Conservation (phyloP, 1,284 basidiomycete species). For the Macrocybe sp. region DNA sequence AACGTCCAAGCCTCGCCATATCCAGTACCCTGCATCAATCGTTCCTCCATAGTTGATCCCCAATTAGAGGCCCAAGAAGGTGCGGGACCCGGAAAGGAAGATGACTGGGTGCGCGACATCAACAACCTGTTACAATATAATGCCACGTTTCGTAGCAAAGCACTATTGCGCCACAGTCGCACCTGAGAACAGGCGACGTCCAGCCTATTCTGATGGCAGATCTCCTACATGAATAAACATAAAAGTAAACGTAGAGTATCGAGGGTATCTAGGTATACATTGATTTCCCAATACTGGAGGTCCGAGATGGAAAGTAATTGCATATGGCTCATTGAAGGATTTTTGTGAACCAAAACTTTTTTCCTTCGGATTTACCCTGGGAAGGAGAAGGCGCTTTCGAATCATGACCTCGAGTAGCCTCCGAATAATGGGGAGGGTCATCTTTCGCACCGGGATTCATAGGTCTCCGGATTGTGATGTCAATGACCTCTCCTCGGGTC, state of each 20-base stretch:
- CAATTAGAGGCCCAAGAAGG: slow-evolving; percentile 44
- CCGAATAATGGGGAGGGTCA: slow-evolving; percentile 30
- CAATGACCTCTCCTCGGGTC: slow-evolving; percentile 49
- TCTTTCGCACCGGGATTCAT: slow-evolving; percentile 14
- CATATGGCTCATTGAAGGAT: too few relatives aligned
- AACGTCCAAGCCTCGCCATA: slow-evolving; percentile 82
- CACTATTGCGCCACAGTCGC: slow-evolving; percentile 61
- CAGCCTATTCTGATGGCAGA: too few relatives aligned
- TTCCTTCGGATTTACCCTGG: too few relatives aligned
- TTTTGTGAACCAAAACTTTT: too few relatives aligned
- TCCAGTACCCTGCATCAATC: slow-evolving; percentile 91
- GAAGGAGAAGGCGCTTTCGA: too few relatives aligned
- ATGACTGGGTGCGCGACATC: slow-evolving; percentile 96
- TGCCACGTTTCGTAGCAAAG: slow-evolving; percentile 87
- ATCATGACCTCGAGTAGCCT: slow-evolving; percentile 19
- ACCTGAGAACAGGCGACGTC: slow-evolving; percentile 27
- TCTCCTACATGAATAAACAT: too few relatives aligned
- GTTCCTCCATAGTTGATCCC: slow-evolving; percentile 65
- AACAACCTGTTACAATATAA: slow-evolving; percentile 92
- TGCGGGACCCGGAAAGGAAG: slow-evolving; percentile 73
- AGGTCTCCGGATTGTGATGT: slow-evolving; percentile 33
- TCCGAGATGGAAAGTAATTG: too few relatives aligned
- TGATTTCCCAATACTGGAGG: too few relatives aligned
- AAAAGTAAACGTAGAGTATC: too few relatives aligned
- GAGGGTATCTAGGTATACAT: too few relatives aligned